Evolutionary conservation across 2,329 filamentous ascomycete species (phyloP).

Genomic region (Nemania sp.): DNA sequence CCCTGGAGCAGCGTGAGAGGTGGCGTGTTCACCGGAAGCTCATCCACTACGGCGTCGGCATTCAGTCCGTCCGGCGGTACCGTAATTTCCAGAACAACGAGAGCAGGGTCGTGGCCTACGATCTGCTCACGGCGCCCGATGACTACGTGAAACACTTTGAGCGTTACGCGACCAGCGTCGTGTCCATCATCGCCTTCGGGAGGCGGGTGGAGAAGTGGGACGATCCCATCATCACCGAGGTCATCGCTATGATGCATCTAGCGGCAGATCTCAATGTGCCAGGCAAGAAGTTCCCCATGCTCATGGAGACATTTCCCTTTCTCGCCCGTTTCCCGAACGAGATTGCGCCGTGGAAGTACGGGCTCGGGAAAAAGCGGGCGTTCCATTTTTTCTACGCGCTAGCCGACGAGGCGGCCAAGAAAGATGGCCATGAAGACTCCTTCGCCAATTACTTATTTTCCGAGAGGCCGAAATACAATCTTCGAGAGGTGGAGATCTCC

Average conservation of each 20-base stretch:
- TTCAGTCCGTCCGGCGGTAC: slow-evolving; percentile 60
- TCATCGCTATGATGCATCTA: slow-evolving; percentile 61
- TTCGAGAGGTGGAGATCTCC: slow-evolving; percentile 51
- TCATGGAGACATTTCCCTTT: slow-evolving; percentile 60
- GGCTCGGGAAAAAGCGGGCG: slow-evolving; percentile 51
- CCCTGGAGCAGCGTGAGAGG: slow-evolving; percentile 46
- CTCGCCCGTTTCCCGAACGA: slow-evolving; percentile 53
- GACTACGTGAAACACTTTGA: slow-evolving; percentile 59
- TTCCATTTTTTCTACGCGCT: slow-evolving; percentile 57
- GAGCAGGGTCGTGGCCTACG: slow-evolving; percentile 58
- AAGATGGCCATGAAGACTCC: slow-evolving; percentile 42
- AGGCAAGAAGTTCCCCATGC: slow-evolving; percentile 58
- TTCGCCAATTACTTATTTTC: slow-evolving; percentile 54
- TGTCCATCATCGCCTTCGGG: slow-evolving; percentile 61
- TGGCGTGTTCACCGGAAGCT: slow-evolving; percentile 54
- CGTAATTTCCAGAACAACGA: slow-evolving; percentile 61
- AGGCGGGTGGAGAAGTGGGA: slow-evolving; percentile 53
- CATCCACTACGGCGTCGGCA: slow-evolving; percentile 56
- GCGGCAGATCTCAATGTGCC: slow-evolving; percentile 60
- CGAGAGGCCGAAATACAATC: slow-evolving; percentile 51
- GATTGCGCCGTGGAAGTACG: slow-evolving; percentile 56
- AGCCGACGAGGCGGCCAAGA: slow-evolving; percentile 53
- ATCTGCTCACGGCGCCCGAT: slow-evolving; percentile 49
- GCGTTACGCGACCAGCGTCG: slow-evolving; percentile 57
- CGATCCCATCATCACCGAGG: slow-evolving; percentile 63